Evolutionary conservation across 108 stramenopile genomes (phyloP).

Genomic region (Cyclotella atomus): DNA sequence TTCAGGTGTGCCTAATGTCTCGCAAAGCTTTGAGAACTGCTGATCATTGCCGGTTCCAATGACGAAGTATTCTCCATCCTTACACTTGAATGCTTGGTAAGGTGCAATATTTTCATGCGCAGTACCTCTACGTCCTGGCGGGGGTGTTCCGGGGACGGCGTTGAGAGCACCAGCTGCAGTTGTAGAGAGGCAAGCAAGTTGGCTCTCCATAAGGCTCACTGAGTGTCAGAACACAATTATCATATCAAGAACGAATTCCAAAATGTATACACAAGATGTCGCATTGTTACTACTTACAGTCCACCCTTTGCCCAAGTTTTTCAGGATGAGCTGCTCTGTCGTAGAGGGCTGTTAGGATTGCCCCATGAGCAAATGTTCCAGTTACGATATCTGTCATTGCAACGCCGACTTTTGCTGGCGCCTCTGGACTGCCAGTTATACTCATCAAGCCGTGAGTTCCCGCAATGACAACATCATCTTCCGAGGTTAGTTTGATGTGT

Average conservation of each 20-base stretch:
- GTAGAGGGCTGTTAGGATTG: slow-evolving; percentile 45
- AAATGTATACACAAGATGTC: too few relatives aligned
- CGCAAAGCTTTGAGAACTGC: slow-evolving; percentile 46
- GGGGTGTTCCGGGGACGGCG: slow-evolving; percentile 26
- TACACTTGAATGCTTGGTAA: slow-evolving; percentile 55
- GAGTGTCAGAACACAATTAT: neutral
- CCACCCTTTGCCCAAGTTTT: slow-evolving; percentile 37
- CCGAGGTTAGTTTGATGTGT: too few relatives aligned
- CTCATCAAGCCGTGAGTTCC: slow-evolving; percentile 57
- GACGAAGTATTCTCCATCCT: slow-evolving; percentile 42
- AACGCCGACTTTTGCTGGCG: slow-evolving; percentile 57
- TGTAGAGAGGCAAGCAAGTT: slow-evolving; percentile 42
- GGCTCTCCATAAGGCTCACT: slow-evolving; percentile 50
- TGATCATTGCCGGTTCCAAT: slow-evolving; percentile 53
- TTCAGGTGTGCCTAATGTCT: slow-evolving; percentile 31
- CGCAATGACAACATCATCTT: slow-evolving; percentile 48
- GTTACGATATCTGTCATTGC: slow-evolving; percentile 53
- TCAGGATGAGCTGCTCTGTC: slow-evolving; percentile 26
- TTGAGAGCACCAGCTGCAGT: slow-evolving; percentile 45
- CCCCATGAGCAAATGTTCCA: slow-evolving; percentile 47
- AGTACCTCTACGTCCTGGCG: slow-evolving; percentile 45
- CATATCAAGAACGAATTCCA: neutral
- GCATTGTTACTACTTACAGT: slow-evolving; percentile 1
- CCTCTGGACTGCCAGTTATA: slow-evolving; percentile 38
- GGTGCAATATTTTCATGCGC: slow-evolving; percentile 61